Evolutionary conservation across 1,139 yeast genomes (phyloP).

Genomic region (Eremothecium cymbalariae): DNA sequence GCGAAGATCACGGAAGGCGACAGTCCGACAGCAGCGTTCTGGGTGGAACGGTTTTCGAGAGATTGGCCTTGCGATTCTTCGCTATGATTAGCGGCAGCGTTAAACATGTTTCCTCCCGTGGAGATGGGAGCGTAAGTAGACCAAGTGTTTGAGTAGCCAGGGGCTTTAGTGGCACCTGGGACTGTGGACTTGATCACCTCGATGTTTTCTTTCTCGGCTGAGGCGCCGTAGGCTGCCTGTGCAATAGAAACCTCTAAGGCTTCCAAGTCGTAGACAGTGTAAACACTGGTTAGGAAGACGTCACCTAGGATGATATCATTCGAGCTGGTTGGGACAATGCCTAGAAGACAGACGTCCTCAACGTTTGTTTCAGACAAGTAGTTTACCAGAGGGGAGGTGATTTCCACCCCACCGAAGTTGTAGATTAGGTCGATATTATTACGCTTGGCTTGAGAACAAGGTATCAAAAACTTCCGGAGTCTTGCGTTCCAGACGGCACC

Average conservation of each 20-base stretch:
- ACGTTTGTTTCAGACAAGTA: conserved; percentile 27
- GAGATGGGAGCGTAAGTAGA: conserved; percentile 17
- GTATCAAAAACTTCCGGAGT: conserved; percentile 33
- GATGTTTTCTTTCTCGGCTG: conserved; percentile 34
- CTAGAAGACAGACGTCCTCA: conserved; percentile 31
- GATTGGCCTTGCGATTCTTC: too few relatives aligned
- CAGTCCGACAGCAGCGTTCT: neutral
- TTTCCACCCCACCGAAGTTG: conserved; percentile 46
- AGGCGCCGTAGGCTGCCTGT: conserved; percentile 40
- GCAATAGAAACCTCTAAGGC: conserved; percentile 60
- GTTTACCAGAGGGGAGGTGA: conserved; percentile 42
- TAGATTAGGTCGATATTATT: conserved; percentile 32
- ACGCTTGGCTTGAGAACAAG: conserved; percentile 26
- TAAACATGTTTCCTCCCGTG: conserved; percentile 23
- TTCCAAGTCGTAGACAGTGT: conserved; percentile 71
- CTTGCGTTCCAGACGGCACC: conserved; percentile 34
- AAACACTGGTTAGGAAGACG: conserved; percentile 62
- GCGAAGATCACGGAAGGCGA: neutral
- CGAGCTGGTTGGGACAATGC: conserved; percentile 29
- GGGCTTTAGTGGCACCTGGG: conserved; percentile 41
- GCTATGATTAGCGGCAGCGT: conserved; percentile 16
- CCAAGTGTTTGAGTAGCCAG: conserved; percentile 35
- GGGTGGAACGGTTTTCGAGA: neutral
- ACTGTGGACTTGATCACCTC: conserved; percentile 38
- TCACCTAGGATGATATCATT: conserved; percentile 52